phyloP scores from a whole-genome alignment of 345 rosid genomes.

The Carallia pectinifolia region DNA sequence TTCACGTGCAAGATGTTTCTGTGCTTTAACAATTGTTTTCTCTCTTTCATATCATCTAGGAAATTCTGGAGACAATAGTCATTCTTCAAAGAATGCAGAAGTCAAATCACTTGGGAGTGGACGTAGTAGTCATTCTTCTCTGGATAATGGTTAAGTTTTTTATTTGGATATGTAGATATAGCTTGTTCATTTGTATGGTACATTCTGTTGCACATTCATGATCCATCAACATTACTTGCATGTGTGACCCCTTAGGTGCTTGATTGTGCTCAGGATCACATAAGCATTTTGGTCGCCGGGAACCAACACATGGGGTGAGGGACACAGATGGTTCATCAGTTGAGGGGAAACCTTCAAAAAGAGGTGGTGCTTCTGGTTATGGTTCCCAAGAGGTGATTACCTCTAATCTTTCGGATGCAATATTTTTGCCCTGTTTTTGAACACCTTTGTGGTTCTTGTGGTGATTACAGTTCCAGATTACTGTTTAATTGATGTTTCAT shows the following conservation, averaged over 20 bases:
- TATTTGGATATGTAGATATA: neutral
- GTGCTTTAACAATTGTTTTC: neutral
- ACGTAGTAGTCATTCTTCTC: conserved; percentile 29
- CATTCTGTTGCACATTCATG: neutral
- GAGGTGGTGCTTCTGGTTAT: conserved; percentile 46
- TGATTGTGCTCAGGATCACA: conserved; percentile 39
- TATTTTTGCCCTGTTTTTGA: conserved; percentile 2
- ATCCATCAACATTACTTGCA: neutral
- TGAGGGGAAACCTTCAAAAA: conserved; percentile 55
- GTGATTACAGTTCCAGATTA: neutral
- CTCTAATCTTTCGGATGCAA: neutral
- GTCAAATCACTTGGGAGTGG: conserved; percentile 32
- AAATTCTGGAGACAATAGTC: conserved; percentile 27
- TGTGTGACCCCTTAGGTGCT: conserved; percentile 8
- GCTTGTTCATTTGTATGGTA: neutral
- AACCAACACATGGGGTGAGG: conserved; percentile 32
- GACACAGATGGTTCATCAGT: conserved; percentile 34
- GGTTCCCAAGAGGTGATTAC: conserved; percentile 57
- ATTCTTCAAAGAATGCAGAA: conserved; percentile 27
- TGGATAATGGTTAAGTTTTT: conserved; percentile 43
- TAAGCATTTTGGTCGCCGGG: conserved; percentile 44
- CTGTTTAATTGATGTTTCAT: conserved; percentile 11
- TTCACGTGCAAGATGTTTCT: neutral
- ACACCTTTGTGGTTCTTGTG: conserved; percentile 3
- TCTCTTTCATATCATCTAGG: conserved; percentile 19